These are phyloP conservation scores for Boechera retrofracta DNA, from an alignment of 345 rosid genomes.

Conservation along the genomic window DNA sequence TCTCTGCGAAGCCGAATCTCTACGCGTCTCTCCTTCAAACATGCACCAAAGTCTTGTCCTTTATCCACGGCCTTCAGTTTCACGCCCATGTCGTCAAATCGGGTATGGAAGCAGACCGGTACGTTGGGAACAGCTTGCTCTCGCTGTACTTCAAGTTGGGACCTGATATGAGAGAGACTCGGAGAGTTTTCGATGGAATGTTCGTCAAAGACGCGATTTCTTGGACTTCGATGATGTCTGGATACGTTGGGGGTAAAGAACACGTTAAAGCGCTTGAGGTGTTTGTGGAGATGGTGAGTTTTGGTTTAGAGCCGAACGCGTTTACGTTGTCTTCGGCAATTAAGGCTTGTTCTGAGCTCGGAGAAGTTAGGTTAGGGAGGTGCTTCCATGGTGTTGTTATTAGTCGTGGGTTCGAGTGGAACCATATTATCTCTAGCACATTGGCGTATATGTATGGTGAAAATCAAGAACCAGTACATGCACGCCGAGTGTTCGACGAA, in stretches of 20 bases:
- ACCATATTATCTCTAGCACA: slow-evolving; percentile 63
- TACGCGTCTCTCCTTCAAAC: slow-evolving; percentile 82
- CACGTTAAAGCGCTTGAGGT: slow-evolving; percentile 58
- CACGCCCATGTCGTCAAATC: slow-evolving; percentile 79
- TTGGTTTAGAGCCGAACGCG: slow-evolving; percentile 73
- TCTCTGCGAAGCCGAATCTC: slow-evolving; percentile 56
- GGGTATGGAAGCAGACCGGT: slow-evolving; percentile 74
- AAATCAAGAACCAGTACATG: slow-evolving; percentile 53
- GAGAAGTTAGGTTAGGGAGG: slow-evolving; percentile 57
- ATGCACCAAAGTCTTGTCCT: slow-evolving; percentile 57
- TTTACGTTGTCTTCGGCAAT: slow-evolving; percentile 73
- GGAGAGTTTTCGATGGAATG: slow-evolving; percentile 69
- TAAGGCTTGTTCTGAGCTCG: slow-evolving; percentile 78
- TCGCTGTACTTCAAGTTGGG: slow-evolving; percentile 77
- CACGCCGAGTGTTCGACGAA: slow-evolving; percentile 69
- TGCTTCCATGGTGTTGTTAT: slow-evolving; percentile 74
- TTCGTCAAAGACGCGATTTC: slow-evolving; percentile 71
- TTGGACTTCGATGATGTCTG: slow-evolving; percentile 88
- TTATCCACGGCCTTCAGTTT: slow-evolving; percentile 70
- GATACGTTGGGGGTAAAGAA: slow-evolving; percentile 59
- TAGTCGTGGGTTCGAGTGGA: slow-evolving; percentile 61
- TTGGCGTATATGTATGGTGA: slow-evolving; percentile 77
- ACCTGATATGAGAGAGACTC: slow-evolving; percentile 58
- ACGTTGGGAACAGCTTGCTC: slow-evolving; percentile 83
- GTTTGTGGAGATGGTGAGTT: slow-evolving; percentile 70